Conservation (phyloP, 2,329 filamentous ascomycete species). For the Sporothrix humicola region DNA sequence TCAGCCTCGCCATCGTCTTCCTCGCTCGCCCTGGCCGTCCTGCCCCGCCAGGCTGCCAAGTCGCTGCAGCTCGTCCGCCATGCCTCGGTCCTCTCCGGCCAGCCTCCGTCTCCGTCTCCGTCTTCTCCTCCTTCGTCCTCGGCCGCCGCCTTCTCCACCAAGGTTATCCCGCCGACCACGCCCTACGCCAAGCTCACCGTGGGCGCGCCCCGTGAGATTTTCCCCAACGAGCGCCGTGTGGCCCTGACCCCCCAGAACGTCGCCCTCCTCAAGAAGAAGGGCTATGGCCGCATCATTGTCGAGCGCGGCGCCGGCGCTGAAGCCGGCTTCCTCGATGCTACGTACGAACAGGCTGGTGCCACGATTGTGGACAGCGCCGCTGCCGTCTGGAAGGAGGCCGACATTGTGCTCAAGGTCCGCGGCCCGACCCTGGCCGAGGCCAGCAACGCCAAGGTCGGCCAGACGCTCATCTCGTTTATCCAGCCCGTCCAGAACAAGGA, state of each 20-base stretch:
- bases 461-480: slow-evolving; percentile 81
- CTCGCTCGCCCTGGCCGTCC: slow-evolving; percentile 40
- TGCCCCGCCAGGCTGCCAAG: slow-evolving; percentile 39
- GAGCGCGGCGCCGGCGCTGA: slow-evolving; percentile 79
- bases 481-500: slow-evolving; percentile 81
- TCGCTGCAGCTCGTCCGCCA: slow-evolving; percentile 50
- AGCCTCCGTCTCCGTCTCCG: slow-evolving; percentile 36
- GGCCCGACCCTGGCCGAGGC: slow-evolving; percentile 74
- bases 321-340: slow-evolving; percentile 78
- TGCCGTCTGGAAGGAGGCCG: slow-evolving; percentile 73
- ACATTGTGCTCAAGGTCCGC: slow-evolving; percentile 85
- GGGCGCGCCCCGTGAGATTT: slow-evolving; percentile 81
- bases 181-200: slow-evolving; percentile 77
- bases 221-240: slow-evolving; percentile 78
- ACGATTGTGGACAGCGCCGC: slow-evolving; percentile 69
- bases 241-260: slow-evolving; percentile 86
- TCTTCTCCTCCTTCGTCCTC: slow-evolving; percentile 35
- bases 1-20: slow-evolving; percentile 27
- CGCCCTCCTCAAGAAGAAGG: slow-evolving; percentile 81
- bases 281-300: slow-evolving; percentile 76
- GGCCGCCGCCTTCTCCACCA: slow-evolving; percentile 49
- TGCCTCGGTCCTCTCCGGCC: slow-evolving; percentile 46
- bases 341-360: slow-evolving; percentile 78
- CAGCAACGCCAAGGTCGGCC: slow-evolving; percentile 68
- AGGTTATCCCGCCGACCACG: slow-evolving; percentile 51